phyloP scores from a whole-genome alignment of 2,329 filamentous ascomycete species.

The Aspergillus tamarii region DNA sequence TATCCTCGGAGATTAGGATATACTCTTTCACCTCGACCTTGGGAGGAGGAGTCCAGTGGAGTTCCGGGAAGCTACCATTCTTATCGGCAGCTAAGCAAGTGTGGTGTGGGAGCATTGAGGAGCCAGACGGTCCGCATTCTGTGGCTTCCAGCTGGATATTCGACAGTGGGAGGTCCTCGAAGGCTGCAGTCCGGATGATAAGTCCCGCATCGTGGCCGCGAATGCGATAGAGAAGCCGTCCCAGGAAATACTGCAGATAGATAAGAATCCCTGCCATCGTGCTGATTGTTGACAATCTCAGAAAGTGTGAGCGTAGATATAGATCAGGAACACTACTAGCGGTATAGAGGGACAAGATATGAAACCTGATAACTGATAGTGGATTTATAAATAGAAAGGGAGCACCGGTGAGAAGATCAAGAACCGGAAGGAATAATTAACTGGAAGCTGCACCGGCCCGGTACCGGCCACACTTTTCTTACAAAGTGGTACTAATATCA shows the following conservation, averaged over 20 bases:
- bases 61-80: not conserved
- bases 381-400: not conserved
- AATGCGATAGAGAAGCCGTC: not conserved
- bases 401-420: not conserved
- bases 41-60: not conserved
- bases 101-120: not conserved
- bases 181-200: not conserved
- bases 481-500: not conserved
- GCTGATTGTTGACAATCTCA: not conserved
- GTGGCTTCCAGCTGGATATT: not conserved
- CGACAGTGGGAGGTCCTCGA: not conserved
- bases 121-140: not conserved
- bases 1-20: conserved; percentile 35
- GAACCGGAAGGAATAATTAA: not conserved
- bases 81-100: not conserved
- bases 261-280: not conserved
- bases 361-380: not conserved
- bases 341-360: not conserved
- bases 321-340: not conserved
- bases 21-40: conserved; percentile 14
- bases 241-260: not conserved
- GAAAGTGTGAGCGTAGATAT: not conserved
- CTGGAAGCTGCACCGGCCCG: not conserved
- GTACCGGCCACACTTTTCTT: not conserved
- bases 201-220: not conserved